phyloP scores from a whole-genome alignment of 1,284 basidiomycete genomes.

The Caloboletus firmus region DNA sequence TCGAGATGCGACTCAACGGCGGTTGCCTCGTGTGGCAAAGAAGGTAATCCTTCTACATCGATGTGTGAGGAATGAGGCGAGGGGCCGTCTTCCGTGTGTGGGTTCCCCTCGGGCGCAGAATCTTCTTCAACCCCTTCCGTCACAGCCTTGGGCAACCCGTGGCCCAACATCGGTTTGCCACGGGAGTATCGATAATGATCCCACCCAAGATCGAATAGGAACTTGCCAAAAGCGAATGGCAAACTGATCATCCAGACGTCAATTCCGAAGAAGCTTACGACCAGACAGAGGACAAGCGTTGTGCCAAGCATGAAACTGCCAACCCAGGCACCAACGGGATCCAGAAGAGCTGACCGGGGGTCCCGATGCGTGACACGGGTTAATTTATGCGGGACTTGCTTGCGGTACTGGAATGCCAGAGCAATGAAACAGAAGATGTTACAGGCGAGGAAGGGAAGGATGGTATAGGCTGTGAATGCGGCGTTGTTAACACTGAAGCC shows the following conservation, averaged over 20 bases:
- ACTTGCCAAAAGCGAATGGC: slow-evolving; percentile 80
- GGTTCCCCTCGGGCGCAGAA: neutral
- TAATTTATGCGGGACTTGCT: slow-evolving; percentile 50
- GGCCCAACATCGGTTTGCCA: slow-evolving; percentile 22
- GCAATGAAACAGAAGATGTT: slow-evolving; percentile 54
- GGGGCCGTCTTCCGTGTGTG: neutral
- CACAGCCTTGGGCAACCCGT: slow-evolving; percentile 3
- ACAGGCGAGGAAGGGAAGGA: slow-evolving; percentile 68
- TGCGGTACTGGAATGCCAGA: slow-evolving; percentile 55
- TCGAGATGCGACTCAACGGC: neutral
- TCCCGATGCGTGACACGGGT: slow-evolving; percentile 40
- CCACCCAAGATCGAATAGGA: slow-evolving; percentile 64
- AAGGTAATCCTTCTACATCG: neutral
- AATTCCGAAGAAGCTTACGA: slow-evolving; percentile 57
- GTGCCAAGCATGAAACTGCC: slow-evolving; percentile 50
- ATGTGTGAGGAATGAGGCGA: neutral
- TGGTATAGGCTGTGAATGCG: slow-evolving; percentile 70
- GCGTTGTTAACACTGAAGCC: slow-evolving; percentile 60
- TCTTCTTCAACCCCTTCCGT: neutral
- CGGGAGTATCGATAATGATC: slow-evolving; percentile 51
- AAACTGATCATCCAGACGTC: slow-evolving; percentile 83
- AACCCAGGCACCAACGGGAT: slow-evolving; percentile 51
- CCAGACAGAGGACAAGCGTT: slow-evolving; percentile 52
- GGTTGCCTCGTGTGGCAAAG: slow-evolving; percentile 7
- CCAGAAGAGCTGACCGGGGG: slow-evolving; percentile 48